Evolutionary conservation across 73 alveolate genomes (phyloP).

Genomic region (Paramecium pentaurelia): DNA sequence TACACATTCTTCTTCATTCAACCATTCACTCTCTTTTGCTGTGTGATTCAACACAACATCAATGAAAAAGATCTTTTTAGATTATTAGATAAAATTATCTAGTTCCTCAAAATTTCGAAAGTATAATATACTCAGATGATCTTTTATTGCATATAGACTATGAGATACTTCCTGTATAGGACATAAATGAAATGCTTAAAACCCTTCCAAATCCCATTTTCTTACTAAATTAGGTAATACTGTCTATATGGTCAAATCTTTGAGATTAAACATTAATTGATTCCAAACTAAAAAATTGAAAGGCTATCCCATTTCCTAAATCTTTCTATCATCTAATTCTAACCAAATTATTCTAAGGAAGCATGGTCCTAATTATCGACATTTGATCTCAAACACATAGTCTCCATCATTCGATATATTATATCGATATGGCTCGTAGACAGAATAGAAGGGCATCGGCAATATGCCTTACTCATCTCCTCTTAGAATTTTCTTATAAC

Average conservation of each 20-base stretch:
- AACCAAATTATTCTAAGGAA: neutral
- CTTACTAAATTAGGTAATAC: constrained; percentile 17
- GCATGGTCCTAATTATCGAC: neutral
- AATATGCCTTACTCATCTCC: neutral
- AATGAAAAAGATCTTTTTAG: constrained; percentile 59
- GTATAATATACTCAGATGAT: neutral
- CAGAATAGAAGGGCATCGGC: neutral
- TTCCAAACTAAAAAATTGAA: neutral
- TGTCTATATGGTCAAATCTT: neutral
- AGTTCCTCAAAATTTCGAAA: neutral
- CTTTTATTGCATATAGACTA: constrained; percentile 34
- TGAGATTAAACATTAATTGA: neutral
- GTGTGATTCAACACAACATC: constrained; percentile 96
- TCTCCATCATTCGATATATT: constrained; percentile 13
- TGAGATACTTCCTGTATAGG: constrained; percentile 13
- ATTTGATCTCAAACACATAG: neutral
- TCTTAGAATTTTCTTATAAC: neutral
- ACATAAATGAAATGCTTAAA: constrained; percentile 18
- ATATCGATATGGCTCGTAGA: neutral
- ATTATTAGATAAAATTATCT: neutral
- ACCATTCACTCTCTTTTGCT: constrained; percentile 84
- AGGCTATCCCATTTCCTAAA: neutral
- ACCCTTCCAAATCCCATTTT: neutral
- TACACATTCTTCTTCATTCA: constrained; percentile 83
- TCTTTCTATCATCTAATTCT: neutral